Percentiles rank a stretch among this genome's conserved stretches.
Conservation (phyloP, 352 stramenopile genomes). For the Saprolegnia diclina region DNA sequence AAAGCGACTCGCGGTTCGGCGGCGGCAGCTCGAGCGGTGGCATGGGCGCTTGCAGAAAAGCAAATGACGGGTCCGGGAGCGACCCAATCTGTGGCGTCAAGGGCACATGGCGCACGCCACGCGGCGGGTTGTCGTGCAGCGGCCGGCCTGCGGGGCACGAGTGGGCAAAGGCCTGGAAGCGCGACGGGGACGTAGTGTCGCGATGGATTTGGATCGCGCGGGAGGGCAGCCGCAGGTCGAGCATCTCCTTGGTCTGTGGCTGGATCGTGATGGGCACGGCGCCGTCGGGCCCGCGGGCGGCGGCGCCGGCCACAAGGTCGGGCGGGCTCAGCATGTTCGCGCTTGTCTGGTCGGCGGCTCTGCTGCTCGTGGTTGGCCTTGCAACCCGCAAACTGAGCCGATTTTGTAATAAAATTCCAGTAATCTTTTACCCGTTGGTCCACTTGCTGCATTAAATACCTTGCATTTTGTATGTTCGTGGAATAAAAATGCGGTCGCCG, state of each 20-base stretch:
- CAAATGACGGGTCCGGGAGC: conserved; percentile 17
- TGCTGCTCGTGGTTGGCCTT: too few species aligned
- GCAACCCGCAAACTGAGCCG: too few species aligned
- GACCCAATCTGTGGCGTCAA: conserved; percentile 22
- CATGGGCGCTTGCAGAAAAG: conserved; percentile 20
- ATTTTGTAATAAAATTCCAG: neutral
- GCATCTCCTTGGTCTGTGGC: neutral
- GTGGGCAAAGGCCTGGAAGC: conserved; percentile 15
- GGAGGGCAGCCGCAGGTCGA: conserved; percentile 1
- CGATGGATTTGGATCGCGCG: conserved; percentile 11
- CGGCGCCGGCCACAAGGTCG: too few species aligned
- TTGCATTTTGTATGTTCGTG: too few species aligned
- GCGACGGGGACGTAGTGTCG: neutral
- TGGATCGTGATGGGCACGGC: neutral
- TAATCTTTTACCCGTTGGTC: neutral
- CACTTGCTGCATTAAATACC: too few species aligned
- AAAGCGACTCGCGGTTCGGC: neutral
- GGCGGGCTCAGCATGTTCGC: neutral
- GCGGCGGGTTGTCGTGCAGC: neutral
- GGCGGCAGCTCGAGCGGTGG: conserved; percentile 17
- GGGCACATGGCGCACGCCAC: neutral
- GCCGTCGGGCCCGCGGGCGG: neutral
- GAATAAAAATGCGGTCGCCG: neutral
- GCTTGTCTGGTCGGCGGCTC: neutral
- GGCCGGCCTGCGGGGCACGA: conserved; percentile 20